Base-by-base conservation (phyloP, 148 eudicot species). In the Rhododendron williamsianum region DNA sequence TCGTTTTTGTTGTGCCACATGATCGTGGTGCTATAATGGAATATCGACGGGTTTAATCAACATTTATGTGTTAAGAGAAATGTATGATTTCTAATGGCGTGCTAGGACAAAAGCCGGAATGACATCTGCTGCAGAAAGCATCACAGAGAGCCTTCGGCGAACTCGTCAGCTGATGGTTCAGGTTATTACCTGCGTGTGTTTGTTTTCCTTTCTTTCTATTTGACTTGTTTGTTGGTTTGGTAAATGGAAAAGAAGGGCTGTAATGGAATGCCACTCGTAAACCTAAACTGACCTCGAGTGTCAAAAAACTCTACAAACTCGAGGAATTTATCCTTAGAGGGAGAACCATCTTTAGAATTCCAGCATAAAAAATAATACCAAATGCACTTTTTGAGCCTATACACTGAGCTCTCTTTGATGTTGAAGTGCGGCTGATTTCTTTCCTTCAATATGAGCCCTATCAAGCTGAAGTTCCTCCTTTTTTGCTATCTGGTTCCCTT, bases 91-190 rank as follows among this genome's bases (percentile, higher is more conserved):
- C 71, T 35, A 8, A 65, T 85, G 84, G 30, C 73, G 36, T 83
- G 51, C 25, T 81, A 96, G 99, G 87, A 96, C 99, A 63, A 95
- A 93, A 89, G 94, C 93, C 81, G 99, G 98, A 84, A 93, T 96
- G 97, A 96, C 99, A 82, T 93, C 97, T 86, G 98, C 99, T 27
- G 99, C 99, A 84, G 98, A 96, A 88, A 93, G 97, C 91, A 96
- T 96, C 88, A 96, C 99, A 60, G 98, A 96, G 60, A 94, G 98
- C 87, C 98, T 96, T 83, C 94, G 99, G 12, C 95, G 97, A 67
- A 93, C 95, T 86, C 95, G 96, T 71, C 99, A 96, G 87, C 79
- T 96, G 87, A 96, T 96, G 99, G 97, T 93, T 91, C 99, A 96
- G 99, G 99, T 96, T 51, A 74, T 67, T 84, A 83, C 65, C 18